Evolutionary conservation across 2,329 filamentous ascomycete species (phyloP), one percentile per base, ranked within the genome.

Genomic region (Podosphaera fusca): DNA sequence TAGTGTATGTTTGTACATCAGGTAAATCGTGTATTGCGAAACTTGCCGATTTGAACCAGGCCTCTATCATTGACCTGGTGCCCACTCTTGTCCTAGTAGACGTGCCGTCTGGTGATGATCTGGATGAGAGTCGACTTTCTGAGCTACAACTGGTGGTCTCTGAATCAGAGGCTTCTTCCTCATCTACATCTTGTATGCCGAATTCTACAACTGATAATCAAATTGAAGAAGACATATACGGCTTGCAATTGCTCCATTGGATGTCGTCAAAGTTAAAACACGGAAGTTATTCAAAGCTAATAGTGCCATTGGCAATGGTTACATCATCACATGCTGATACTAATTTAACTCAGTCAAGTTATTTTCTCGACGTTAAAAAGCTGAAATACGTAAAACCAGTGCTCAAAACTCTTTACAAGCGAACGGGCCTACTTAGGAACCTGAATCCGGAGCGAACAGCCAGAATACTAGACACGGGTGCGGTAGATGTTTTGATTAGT

Each of bases 391-490:
- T 21, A 21, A 21, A 21, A 21, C 21, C 21, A 21, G 21, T 21
- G 21, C 21, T 21, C 21, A 21, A 21, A 21, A 21, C 21, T 21
- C 21, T 21, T 21, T 1, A 21, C 21, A 21, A 49, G 31, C 4
- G 46, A 49, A 8, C 10, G 9, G 2, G 21, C 21, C 66, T 72
- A 47, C 66, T 71, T 29, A 68, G 71, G 7, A 73, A 63, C 30
- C 50, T 66, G 12, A 64, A 79, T 59, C 72, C 74, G 10, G 70
- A 73, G 49, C 70, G 75, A 55, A 74, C 89, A 59, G 78, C 82
- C 62, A 80, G 76, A 64, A 95, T 87, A 66, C 71, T 96, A 31
- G 87, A 95, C 65, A 80, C 85, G 3, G 92, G 92, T 40, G 90
- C 90, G 9, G 76, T 85, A 35, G 90, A 96, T 69, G 86, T 95